Evolutionary conservation across 2,329 filamentous ascomycete genomes (phyloP), one percentile per base, ranked within the genome.

Genomic region (Pseudogymnoascus sp.): DNA sequence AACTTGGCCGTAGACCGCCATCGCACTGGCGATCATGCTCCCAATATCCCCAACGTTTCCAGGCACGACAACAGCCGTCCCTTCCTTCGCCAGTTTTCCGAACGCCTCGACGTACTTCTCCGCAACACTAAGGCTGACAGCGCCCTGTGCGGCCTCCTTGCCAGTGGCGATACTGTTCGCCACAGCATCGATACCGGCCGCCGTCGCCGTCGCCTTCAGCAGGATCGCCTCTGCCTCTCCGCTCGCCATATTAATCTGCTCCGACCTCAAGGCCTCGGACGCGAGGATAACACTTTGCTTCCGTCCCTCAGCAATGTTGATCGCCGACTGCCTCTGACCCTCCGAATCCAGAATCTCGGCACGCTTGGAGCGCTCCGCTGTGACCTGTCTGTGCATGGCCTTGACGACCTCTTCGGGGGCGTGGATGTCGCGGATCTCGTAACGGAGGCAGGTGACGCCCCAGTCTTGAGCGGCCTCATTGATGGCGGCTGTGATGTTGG

Each of bases 81-180:
- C 92, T 80, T 99, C 93, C 79, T 93, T 95, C 61, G 95, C 95
- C 70, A 99, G 81, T 74, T 93, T 91, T 69, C 85, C 88, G 73
- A 98, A 99, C 3, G 95, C 95, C 54, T 96, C 93, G 62, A 99
- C 95, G 72, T 99, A 99, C 78, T 97, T 96, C 83, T 99, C 95
- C 0, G 95, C 95, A 7, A 99, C 91, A 13, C 84, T 90, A 67
- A 99, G 78, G 72, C 90, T 93, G 51, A 99, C 84, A 25, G 95
- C 95, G 36, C 86, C 85, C 74, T 95, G 89, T 1, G 95, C 95
- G 63, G 87, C 83, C 64, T 85, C 83, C 69, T 89, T 81, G 64
- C 93, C 93, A 60, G 87, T 79, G 16, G 83, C 80, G 67, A 98
- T 96, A 48, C 87, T 83, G 67, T 82, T 80, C 5, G 91, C 90